Evolutionary conservation across 768 basidiomycete species (phyloP).

Genomic region (Auricularia auricula-judae): DNA sequence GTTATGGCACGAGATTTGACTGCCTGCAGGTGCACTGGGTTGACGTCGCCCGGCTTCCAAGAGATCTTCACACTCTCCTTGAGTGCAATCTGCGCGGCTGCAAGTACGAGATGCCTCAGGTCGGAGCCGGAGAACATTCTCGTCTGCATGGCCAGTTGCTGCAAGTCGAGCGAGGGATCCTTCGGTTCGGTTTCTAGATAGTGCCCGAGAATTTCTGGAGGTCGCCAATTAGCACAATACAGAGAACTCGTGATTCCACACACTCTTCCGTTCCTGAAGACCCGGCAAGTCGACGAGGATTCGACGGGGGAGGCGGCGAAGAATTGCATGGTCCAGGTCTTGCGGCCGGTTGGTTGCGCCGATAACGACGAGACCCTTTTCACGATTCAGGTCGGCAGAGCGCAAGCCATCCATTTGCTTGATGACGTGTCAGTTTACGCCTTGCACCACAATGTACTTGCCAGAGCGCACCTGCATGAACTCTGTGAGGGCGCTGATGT

Average conservation of each 20-base stretch:
- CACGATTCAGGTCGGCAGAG: conserved; percentile 14
- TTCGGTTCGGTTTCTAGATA: conserved; percentile 21
- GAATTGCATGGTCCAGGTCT: conserved; percentile 23
- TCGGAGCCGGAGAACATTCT: conserved; percentile 28
- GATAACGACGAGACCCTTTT: conserved; percentile 22
- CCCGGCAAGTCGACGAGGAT: conserved; percentile 28
- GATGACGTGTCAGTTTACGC: not conserved
- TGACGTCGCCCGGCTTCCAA: conserved; percentile 14
- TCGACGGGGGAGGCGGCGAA: conserved; percentile 26
- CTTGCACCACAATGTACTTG: not conserved
- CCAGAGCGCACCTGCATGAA: conserved; percentile 7
- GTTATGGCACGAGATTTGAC: not conserved
- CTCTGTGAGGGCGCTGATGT: conserved; percentile 18
- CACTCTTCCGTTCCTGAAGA: conserved; percentile 22
- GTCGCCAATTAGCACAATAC: not conserved
- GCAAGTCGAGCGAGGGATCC: conserved; percentile 13
- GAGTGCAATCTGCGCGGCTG: conserved; percentile 25
- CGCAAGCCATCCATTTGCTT: conserved; percentile 28
- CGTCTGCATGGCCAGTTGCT: conserved; percentile 12
- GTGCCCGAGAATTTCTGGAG: conserved; percentile 24
- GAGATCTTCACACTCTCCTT: conserved; percentile 25
- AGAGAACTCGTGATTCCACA: not conserved
- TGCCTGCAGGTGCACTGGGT: not conserved
- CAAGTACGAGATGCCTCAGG: conserved; percentile 29
- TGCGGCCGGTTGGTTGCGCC: conserved; percentile 21